Conservation (phyloP, 2,329 filamentous ascomycete genomes). For the Domatiomyces catenatus region DNA sequence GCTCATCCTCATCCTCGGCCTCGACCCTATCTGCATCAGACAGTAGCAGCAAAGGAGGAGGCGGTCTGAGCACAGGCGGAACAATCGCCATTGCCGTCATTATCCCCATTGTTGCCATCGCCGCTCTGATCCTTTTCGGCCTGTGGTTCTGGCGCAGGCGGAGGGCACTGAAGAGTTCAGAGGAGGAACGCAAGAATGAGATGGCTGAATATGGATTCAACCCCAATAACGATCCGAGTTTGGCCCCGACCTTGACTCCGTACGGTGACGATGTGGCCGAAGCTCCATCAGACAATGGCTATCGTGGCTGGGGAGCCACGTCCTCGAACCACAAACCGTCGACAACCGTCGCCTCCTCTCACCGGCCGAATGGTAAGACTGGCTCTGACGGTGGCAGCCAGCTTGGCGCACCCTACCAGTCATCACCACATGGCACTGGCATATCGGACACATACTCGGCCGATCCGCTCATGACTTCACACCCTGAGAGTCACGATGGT, state of each 20-base stretch:
- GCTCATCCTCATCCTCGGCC: slow-evolving; percentile 14
- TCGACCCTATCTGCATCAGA: slow-evolving; percentile 14
- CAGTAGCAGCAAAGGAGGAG: slow-evolving; percentile 7
- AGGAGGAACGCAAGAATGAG: slow-evolving; percentile 83
- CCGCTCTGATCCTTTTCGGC: slow-evolving; percentile 45
- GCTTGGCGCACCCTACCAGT: slow-evolving; percentile 35
- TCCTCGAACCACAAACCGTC: slow-evolving; percentile 69
- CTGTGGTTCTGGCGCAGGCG: slow-evolving; percentile 62
- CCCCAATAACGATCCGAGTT: slow-evolving; percentile 82
- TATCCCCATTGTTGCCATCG: slow-evolving; percentile 70
- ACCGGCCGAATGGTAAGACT: slow-evolving; percentile 36
- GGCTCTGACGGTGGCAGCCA: slow-evolving; percentile 55
- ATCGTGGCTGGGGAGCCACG: slow-evolving; percentile 84
- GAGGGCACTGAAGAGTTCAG: slow-evolving; percentile 67
- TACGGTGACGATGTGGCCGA: slow-evolving; percentile 46
- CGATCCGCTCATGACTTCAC: slow-evolving; percentile 39
- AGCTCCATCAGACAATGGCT: slow-evolving; percentile 72
- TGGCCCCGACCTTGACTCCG: slow-evolving; percentile 41
- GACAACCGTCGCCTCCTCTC: slow-evolving; percentile 65
- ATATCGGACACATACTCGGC: slow-evolving; percentile 56
- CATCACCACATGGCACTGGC: slow-evolving; percentile 43
- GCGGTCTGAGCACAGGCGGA: slow-evolving; percentile 35
- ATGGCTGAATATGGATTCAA: slow-evolving; percentile 97
- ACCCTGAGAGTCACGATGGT: slow-evolving; percentile 12
- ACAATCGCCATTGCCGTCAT: slow-evolving; percentile 88